phyloP scores from a whole-genome alignment of 257 asterid genomes.

The Pogostemon cablin region DNA sequence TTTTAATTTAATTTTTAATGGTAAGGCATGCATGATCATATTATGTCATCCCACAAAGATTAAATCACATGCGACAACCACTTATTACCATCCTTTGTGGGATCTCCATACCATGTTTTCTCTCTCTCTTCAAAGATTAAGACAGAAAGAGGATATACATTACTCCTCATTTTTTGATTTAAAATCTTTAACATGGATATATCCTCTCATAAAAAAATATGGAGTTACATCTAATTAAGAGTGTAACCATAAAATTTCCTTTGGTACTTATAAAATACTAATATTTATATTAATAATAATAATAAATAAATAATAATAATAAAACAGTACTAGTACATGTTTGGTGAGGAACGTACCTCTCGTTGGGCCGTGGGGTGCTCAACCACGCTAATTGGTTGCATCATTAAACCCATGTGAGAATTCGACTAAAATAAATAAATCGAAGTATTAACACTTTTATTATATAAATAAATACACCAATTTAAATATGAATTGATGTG shows the following conservation, averaged over 20 bases:
- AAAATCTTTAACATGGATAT: not conserved
- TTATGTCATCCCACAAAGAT: constrained; percentile 31
- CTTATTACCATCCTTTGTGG: constrained; percentile 49
- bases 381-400: constrained; percentile 26
- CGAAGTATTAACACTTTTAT: not conserved
- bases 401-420: constrained; percentile 34
- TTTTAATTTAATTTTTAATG: not conserved
- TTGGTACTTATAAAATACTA: too few relatives aligned
- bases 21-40: constrained; percentile 1
- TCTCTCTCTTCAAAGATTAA: not conserved
- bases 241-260: too few relatives aligned
- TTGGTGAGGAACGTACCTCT: constrained; percentile 39
- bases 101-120: constrained; percentile 32
- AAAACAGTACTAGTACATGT: not conserved
- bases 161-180: too few relatives aligned
- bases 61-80: constrained; percentile 71
- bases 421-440: too few relatives aligned
- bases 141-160: not conserved
- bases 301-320: not conserved
- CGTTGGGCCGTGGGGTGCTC: constrained; percentile 17
- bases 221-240: too few relatives aligned
- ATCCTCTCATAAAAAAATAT: not conserved
- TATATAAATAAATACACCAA: not conserved
- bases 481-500: too few relatives aligned
- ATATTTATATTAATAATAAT: not conserved